phyloP scores from a whole-genome alignment of 805 yeast species.

The Saccharomyces eubayanus region DNA sequence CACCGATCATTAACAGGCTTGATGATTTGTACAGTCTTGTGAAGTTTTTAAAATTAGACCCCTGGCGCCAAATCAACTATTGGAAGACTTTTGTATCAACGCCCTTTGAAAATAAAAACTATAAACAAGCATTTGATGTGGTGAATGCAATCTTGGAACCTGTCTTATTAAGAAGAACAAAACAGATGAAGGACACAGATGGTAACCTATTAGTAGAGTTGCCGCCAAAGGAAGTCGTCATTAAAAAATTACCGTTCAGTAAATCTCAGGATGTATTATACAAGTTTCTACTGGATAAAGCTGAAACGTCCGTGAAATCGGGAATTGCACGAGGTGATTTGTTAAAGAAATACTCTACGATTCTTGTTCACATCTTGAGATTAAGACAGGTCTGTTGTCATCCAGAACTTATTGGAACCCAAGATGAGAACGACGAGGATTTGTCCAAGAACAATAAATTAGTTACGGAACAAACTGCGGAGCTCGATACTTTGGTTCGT shows the following conservation, averaged over 20 bases:
- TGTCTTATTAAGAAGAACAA: conserved; percentile 73
- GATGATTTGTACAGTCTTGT: conserved; percentile 80
- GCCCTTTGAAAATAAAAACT: conserved; percentile 71
- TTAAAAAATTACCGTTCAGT: conserved; percentile 60
- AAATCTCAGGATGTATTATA: conserved; percentile 60
- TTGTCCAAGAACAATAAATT: conserved; percentile 15
- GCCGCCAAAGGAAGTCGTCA: conserved; percentile 65
- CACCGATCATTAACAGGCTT: conserved; percentile 80
- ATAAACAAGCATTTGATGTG: conserved; percentile 66
- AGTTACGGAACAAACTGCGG: not conserved
- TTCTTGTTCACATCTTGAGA: conserved; percentile 74
- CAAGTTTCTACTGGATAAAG: conserved; percentile 57
- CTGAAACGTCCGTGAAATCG: conserved; percentile 52
- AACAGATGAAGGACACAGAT: conserved; percentile 64
- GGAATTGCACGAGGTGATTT: conserved; percentile 58
- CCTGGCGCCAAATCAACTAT: conserved; percentile 77
- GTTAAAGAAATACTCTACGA: conserved; percentile 65
- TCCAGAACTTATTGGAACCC: conserved; percentile 48
- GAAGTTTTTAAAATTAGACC: conserved; percentile 68
- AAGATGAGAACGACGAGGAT: conserved; percentile 48
- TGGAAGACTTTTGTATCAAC: conserved; percentile 82
- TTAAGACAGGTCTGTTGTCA: conserved; percentile 88
- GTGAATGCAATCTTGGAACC: conserved; percentile 85
- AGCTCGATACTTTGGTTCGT: not conserved
- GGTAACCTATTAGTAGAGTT: conserved; percentile 69